Percentiles rank a stretch among this genome's conserved stretches.
Conservation (phyloP, 208 protist species). For the Wallacemonas sp. region DNA sequence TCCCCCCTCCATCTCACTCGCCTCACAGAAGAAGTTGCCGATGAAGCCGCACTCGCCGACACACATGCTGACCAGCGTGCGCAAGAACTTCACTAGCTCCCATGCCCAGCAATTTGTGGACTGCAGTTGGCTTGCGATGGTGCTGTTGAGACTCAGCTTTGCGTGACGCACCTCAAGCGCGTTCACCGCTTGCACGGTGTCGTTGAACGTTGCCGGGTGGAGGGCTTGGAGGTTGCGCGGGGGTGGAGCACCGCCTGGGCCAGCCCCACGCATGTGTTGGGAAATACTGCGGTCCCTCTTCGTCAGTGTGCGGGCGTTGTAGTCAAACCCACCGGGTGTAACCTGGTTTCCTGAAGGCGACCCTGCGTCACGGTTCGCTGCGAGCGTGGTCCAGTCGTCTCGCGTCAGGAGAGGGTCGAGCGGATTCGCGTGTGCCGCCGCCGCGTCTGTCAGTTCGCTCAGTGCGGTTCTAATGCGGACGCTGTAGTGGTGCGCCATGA, state of each 20-base stretch:
- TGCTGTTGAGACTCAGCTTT: constrained; percentile 41
- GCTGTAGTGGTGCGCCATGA: constrained; percentile 56
- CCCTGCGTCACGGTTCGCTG: constrained; percentile 64
- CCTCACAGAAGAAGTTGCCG: constrained; percentile 74
- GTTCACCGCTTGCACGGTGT: constrained; percentile 51
- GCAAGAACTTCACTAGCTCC: constrained; percentile 55
- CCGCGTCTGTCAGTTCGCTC: constrained; percentile 45
- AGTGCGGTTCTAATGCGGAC: constrained; percentile 39
- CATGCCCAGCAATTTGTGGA: constrained; percentile 64
- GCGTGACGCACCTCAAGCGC: constrained; percentile 46
- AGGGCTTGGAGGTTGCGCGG: constrained; percentile 26
- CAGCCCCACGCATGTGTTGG: constrained; percentile 56
- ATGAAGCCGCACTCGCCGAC: constrained; percentile 79
- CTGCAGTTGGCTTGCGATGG: constrained; percentile 34
- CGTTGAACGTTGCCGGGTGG: constrained; percentile 54
- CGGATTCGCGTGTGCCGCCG: constrained; percentile 42
- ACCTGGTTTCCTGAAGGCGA: constrained; percentile 60
- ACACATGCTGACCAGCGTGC: constrained; percentile 55
- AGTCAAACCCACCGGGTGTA: constrained; percentile 29
- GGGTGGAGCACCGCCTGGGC: constrained; percentile 11
- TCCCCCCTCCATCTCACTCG: constrained; percentile 37
- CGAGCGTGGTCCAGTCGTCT: constrained; percentile 51
- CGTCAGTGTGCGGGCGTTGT: constrained; percentile 45
- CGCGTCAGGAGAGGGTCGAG: constrained; percentile 66
- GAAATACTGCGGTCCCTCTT: constrained; percentile 73